Conservation (phyloP, 164 flowering plant genomes). For the Stephania yunnanensis region DNA sequence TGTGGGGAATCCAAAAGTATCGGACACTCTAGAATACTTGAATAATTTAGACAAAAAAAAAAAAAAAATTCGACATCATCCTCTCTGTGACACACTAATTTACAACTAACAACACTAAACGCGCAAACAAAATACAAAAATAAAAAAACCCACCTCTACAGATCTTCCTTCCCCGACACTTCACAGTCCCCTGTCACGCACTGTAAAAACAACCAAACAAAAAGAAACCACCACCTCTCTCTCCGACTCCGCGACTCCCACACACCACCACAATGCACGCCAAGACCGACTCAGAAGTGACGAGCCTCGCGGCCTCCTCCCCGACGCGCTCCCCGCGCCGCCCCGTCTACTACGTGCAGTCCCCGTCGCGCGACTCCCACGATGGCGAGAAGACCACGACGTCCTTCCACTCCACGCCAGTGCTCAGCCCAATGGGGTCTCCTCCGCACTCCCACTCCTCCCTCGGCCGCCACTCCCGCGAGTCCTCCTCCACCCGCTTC, state of each 20-base stretch:
- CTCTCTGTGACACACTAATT: too few relatives aligned
- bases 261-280: slow-evolving; percentile 39
- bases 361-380: slow-evolving; percentile 77
- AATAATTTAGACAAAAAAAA: too few relatives aligned
- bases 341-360: slow-evolving; percentile 70
- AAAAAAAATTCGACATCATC: too few relatives aligned
- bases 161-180: too few relatives aligned
- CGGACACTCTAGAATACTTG: too few relatives aligned
- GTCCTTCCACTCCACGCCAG: slow-evolving; percentile 84
- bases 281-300: slow-evolving; percentile 73
- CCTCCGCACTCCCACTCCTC: slow-evolving; percentile 87
- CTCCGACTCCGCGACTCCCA: background rate
- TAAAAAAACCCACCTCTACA: too few relatives aligned
- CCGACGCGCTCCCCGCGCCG: slow-evolving; percentile 57
- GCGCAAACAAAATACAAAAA: too few relatives aligned
- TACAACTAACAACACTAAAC: too few relatives aligned
- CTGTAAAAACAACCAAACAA: too few relatives aligned
- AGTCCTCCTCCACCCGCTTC: slow-evolving; percentile 69
- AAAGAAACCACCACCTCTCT: too few relatives aligned
- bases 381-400: slow-evolving; percentile 65
- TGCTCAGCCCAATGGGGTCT: slow-evolving; percentile 63
- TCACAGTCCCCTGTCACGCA: too few relatives aligned
- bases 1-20: too few relatives aligned
- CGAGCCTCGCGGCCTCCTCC: slow-evolving; percentile 56
- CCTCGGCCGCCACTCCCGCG: slow-evolving; percentile 76